Evolutionary conservation across 768 basidiomycete species (phyloP), one percentile per base, ranked within the genome.

Genomic region (Mycena filopes): DNA sequence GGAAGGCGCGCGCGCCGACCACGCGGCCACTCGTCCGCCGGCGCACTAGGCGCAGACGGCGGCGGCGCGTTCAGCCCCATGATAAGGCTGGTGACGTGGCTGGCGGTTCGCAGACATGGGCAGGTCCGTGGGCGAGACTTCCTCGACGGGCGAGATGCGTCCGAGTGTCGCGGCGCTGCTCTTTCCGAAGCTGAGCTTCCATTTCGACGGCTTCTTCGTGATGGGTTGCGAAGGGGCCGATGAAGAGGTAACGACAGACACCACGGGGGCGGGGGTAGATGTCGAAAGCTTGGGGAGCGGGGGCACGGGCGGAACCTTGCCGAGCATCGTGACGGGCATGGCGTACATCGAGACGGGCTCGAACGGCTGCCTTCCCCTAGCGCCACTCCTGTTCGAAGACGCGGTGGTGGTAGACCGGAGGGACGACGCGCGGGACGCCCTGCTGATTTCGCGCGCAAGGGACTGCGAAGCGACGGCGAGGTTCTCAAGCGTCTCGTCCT

Each of bases 201-300:
- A 90, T 73, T 89, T 93, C n/a, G 91, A 93, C 56, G 91, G 82
- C 82, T 95, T 95, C 83, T 94, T 95, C 60, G 84, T 80, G 36
- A 84, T 79, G 26, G 86, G 79, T 9, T 76, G 66, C 15, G 80
- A 65, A 0, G 78, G 8, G 71, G 54, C 47, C 74, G 68, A 45
- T 71, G 73, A 64, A 51, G 73, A 55, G 36, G 74, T n/a, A n/a
- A n/a, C 63, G 23, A 74, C 63, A n/a, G 71, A 69, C 26, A 11
- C 36, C 68, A 53, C 16, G 29, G 60, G 51, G 75, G 73, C 55
- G 80, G 67, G 26, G 77, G 74, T 21, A 75, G 75, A 12, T 29
- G 53, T 21, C 57, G 43, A 9, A 41, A 66, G 28, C 56, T 69
- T 78, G 66, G 41, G 65, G n/a, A 43, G 54, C 43, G 51, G 55